These are phyloP conservation scores for Nemania abortiva DNA, from an alignment of 2,329 filamentous ascomycete species.

Conservation along the genomic window DNA sequence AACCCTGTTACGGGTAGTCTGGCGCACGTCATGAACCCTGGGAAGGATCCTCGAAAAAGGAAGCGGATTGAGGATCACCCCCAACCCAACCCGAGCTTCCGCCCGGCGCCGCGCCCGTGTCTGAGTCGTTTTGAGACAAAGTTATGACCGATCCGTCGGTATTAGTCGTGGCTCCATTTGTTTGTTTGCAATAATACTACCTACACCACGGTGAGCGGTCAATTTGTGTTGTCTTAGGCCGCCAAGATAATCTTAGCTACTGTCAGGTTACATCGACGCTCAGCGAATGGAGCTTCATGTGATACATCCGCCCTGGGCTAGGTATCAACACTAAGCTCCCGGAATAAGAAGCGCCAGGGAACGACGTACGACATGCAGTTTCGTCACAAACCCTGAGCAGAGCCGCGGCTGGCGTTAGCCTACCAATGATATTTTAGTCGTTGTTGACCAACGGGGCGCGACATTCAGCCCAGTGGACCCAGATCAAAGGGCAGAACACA, in stretches of 20 bases:
- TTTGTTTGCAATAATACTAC: constrained; percentile 4
- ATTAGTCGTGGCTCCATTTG: neutral
- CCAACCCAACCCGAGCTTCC: neutral
- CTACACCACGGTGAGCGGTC: constrained; percentile 29
- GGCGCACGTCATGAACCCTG: constrained; percentile 32
- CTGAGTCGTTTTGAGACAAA: neutral
- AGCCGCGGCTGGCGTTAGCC: constrained; percentile 32
- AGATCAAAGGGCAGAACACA: neutral
- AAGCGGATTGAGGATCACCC: neutral
- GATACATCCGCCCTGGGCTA: constrained; percentile 7
- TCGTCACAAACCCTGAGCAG: constrained; percentile 13
- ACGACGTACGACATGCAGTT: constrained; percentile 10
- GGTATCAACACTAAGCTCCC: constrained; percentile 14
- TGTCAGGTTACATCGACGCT: constrained; percentile 31
- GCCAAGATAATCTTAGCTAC: neutral
- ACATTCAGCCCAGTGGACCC: constrained; percentile 30
- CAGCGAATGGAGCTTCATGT: constrained; percentile 31
- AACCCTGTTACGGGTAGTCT: constrained; percentile 13
- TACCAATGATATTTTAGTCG: constrained; percentile 9
- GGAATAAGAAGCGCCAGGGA: constrained; percentile 20
- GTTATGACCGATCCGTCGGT: neutral
- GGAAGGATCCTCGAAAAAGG: constrained; percentile 27
- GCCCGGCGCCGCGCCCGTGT: neutral
- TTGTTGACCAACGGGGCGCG: constrained; percentile 15
- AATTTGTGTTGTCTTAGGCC: neutral